These are phyloP conservation scores for Raphanus sativus DNA, from an alignment of 345 rosid species.

Conservation along the genomic window DNA sequence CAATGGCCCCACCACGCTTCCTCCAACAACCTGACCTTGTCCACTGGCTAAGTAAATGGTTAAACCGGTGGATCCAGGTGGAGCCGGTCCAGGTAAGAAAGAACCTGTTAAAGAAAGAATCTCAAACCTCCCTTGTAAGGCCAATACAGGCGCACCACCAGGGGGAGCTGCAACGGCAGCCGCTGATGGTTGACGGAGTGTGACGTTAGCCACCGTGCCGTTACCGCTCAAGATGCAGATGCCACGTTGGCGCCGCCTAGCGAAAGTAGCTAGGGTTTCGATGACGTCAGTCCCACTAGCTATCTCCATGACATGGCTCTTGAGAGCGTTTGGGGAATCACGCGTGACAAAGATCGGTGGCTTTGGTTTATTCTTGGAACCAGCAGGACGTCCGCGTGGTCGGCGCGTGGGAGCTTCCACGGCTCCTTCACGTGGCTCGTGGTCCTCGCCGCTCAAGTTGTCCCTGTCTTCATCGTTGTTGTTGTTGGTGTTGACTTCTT, in stretches of 20 bases:
- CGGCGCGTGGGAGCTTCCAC: constrained; percentile 58
- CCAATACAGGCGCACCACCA: constrained; percentile 43
- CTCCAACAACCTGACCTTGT: constrained; percentile 57
- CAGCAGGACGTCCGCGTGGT: constrained; percentile 61
- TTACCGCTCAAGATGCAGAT: constrained; percentile 61
- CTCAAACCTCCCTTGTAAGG: constrained; percentile 52
- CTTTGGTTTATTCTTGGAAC: constrained; percentile 59
- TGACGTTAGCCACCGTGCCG: constrained; percentile 65
- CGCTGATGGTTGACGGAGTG: constrained; percentile 51
- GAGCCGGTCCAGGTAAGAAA: constrained; percentile 50
- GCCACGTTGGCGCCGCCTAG: constrained; percentile 59
- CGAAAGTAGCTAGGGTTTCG: constrained; percentile 57
- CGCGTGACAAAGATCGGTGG: constrained; percentile 72
- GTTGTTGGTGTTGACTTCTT: constrained; percentile 38
- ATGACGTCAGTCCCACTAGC: constrained; percentile 59
- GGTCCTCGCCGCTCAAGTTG: constrained; percentile 46
- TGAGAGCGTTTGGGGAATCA: constrained; percentile 68
- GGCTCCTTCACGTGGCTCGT: constrained; percentile 67
- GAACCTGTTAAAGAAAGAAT: constrained; percentile 50
- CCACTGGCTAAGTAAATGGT: constrained; percentile 53
- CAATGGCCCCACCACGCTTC: constrained; percentile 47
- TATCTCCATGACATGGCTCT: constrained; percentile 47
- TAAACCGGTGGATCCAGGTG: constrained; percentile 52
- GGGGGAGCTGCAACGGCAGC: constrained; percentile 15
- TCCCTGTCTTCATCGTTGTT: constrained; percentile 41